Conservation (phyloP, 2,329 filamentous ascomycete genomes). For the Sphaceloma murrayae region DNA sequence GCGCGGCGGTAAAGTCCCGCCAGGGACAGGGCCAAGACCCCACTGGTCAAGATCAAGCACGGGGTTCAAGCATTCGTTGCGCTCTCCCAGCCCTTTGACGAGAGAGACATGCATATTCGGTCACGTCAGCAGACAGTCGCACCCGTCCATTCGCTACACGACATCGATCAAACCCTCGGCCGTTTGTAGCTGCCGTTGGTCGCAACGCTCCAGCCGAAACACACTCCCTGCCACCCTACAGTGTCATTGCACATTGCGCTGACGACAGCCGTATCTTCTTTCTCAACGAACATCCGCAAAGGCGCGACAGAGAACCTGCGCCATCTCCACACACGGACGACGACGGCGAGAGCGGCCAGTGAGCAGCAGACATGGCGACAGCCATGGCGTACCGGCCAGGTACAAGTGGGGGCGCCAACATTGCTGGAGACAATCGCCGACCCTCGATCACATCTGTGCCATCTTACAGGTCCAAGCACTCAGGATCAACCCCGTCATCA, state of each 20-base stretch:
- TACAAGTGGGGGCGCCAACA: conserved; percentile 5
- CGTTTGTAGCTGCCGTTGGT: conserved; percentile 16
- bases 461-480: conserved; percentile 17
- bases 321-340: neutral
- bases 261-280: conserved; percentile 1
- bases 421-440: conserved; percentile 17
- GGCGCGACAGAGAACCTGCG: neutral
- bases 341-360: conserved; percentile 23
- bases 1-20: too few species aligned
- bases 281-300: neutral
- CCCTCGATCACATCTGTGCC: conserved; percentile 27
- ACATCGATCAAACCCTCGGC: conserved; percentile 1
- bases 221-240: conserved; percentile 13
- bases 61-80: too few species aligned
- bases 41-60: too few species aligned
- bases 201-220: conserved; percentile 10
- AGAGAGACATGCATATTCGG: neutral
- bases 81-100: too few species aligned
- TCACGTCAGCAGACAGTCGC: neutral
- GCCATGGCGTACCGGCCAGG: conserved; percentile 14
- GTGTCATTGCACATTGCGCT: neutral
- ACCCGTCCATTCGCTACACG: neutral
- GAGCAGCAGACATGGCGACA: conserved; percentile 28
- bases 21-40: too few species aligned
- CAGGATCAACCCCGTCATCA: conserved; percentile 9